phyloP scores from a whole-genome alignment of 2,329 filamentous ascomycete genomes.

The Trichoderma guizhouense region DNA sequence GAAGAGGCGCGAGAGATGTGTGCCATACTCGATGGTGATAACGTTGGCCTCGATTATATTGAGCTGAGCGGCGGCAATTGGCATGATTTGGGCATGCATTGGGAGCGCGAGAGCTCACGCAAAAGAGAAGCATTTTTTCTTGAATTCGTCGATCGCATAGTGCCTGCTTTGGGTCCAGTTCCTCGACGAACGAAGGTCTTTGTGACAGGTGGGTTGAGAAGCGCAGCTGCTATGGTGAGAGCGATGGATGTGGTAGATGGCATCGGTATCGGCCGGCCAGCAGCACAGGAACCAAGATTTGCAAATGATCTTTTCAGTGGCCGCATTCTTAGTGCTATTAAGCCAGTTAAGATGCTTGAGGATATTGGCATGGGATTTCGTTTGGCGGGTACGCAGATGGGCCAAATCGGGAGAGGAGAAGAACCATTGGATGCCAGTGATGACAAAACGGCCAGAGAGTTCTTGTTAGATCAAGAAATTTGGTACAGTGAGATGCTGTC shows the following conservation, averaged over 20 bases:
- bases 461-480: too few relatives aligned
- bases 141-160: too few relatives aligned
- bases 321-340: constrained; percentile 18
- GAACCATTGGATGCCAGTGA: constrained; percentile 23
- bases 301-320: too few relatives aligned
- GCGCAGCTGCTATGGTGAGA: too few relatives aligned
- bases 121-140: constrained; percentile 56
- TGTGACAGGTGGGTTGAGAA: too few relatives aligned
- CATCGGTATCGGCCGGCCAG: too few relatives aligned
- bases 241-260: too few relatives aligned
- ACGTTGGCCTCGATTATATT: constrained; percentile 49
- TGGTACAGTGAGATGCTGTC: too few relatives aligned
- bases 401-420: background rate
- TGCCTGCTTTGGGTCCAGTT: too few relatives aligned
- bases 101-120: constrained; percentile 53
- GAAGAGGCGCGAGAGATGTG: constrained; percentile 51
- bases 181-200: too few relatives aligned
- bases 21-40: constrained; percentile 43
- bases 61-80: constrained; percentile 61
- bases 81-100: constrained; percentile 48
- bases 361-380: background rate
- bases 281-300: too few relatives aligned
- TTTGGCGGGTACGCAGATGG: background rate
- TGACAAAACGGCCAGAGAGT: too few relatives aligned
- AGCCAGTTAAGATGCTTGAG: background rate